Evolutionary conservation across 441 rosid genomes (phyloP).

Genomic region (Corymbia calophylla): DNA sequence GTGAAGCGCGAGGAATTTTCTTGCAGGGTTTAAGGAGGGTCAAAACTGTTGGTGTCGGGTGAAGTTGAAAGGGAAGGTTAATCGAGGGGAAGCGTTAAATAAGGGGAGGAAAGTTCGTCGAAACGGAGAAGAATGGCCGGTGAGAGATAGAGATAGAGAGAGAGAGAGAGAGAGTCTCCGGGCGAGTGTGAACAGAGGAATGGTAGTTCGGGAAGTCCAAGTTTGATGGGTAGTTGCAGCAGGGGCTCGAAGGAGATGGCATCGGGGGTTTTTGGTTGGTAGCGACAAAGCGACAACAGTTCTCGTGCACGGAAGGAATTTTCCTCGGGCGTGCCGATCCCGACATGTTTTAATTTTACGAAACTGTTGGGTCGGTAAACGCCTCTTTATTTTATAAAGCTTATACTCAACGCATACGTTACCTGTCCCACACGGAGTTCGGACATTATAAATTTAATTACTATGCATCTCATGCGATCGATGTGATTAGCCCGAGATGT

Average conservation of each 20-base stretch:
- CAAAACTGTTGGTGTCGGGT: not conserved
- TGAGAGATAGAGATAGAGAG: not conserved
- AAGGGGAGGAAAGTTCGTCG: not conserved
- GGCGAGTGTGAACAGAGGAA: not conserved
- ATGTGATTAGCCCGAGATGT: not conserved
- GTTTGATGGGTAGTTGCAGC: not conserved
- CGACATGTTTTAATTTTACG: not conserved
- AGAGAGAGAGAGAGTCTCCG: not conserved
- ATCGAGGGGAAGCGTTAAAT: not conserved
- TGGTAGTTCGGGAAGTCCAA: not conserved
- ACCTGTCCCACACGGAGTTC: not conserved
- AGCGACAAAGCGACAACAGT: not conserved
- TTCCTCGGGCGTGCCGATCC: not conserved
- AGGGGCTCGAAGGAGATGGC: not conserved
- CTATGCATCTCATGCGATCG: not conserved
- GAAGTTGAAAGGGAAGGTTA: not conserved
- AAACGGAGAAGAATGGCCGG: not conserved
- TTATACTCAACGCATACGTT: not conserved
- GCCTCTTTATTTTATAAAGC: not conserved
- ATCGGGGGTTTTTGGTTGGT: not conserved
- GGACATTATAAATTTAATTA: not conserved
- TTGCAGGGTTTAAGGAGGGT: not conserved
- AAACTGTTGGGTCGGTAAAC: not conserved
- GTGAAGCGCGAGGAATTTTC: not conserved
- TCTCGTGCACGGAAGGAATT: not conserved